Evolutionary conservation across 352 stramenopile genomes (phyloP).

Genomic region (Globisporangium nodosum): DNA sequence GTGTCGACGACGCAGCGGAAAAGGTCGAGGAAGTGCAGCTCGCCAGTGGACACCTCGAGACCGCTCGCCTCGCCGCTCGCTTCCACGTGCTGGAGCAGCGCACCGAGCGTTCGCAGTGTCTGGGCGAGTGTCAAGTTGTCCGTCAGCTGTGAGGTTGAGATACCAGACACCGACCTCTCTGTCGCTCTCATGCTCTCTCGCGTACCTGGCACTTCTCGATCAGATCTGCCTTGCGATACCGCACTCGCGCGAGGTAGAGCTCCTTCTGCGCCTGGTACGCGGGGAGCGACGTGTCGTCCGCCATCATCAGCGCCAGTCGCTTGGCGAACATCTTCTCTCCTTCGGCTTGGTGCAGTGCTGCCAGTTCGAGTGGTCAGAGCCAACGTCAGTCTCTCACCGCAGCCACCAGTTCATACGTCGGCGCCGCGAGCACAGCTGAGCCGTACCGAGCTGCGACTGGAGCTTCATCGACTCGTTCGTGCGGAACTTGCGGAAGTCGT

Average conservation of each 20-base stretch:
- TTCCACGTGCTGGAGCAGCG: constrained; percentile 44
- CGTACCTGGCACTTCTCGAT: constrained; percentile 49
- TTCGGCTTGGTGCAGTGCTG: constrained; percentile 55
- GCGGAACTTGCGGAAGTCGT: constrained; percentile 44
- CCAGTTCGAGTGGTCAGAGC: not conserved
- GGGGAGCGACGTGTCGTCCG: constrained; percentile 44
- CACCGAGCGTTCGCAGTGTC: constrained; percentile 45
- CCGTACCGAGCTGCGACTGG: constrained; percentile 35
- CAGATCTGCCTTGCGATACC: constrained; percentile 49
- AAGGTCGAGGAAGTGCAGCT: constrained; percentile 64
- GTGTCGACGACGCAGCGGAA: constrained; percentile 65
- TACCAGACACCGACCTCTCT: too few species aligned
- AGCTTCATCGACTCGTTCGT: constrained; percentile 40
- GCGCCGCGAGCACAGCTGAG: not conserved
- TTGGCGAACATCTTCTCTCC: constrained; percentile 61
- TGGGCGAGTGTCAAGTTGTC: constrained; percentile 3
- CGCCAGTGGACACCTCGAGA: constrained; percentile 37
- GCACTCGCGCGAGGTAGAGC: constrained; percentile 44
- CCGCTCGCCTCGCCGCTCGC: constrained; percentile 31
- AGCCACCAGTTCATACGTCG: too few species aligned
- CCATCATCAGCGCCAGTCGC: constrained; percentile 41
- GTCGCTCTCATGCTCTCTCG: too few species aligned
- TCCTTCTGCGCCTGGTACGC: constrained; percentile 55
- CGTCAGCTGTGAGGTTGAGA: too few species aligned
- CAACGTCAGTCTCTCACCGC: not conserved